phyloP scores from a whole-genome alignment of 495 filamentous ascomycete species.

The Hyaloscypha finlandica region DNA sequence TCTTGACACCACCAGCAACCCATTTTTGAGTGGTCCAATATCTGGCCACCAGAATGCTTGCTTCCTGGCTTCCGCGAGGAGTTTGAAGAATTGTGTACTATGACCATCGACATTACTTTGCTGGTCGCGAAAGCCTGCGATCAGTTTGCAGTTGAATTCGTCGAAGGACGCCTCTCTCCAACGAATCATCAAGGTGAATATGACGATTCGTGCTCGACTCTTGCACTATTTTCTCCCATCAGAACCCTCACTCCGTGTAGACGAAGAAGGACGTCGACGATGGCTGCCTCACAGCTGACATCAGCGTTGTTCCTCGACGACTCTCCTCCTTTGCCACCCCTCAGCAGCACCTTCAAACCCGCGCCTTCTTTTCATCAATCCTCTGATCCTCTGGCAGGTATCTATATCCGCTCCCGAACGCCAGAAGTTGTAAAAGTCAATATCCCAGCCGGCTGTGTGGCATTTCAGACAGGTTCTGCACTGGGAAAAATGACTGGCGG shows the following conservation, averaged over 20 bases:
- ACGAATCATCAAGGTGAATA: neutral
- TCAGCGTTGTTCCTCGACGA: constrained; percentile 1
- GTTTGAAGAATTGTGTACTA: neutral
- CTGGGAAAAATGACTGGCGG: neutral
- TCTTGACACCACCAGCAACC: neutral
- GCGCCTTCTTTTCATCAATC: neutral
- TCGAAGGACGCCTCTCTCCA: neutral
- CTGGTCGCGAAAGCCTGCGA: neutral
- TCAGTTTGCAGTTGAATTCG: neutral
- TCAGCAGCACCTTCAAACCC: neutral
- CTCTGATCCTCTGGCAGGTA: neutral
- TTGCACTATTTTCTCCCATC: neutral
- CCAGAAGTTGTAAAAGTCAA: constrained; percentile 4
- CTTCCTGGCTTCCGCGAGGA: neutral
- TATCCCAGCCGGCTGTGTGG: neutral
- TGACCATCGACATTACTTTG: constrained; percentile 4
- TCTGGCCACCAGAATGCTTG: neutral
- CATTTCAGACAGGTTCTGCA: constrained; percentile 4
- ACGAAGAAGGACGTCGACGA: constrained; percentile 2
- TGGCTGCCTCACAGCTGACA: neutral
- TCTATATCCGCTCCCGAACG: constrained; percentile 4
- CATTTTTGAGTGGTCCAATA: neutral
- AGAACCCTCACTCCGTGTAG: neutral
- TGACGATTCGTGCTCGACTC: neutral
- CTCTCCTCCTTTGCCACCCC: neutral